Conservation (phyloP, 1,284 basidiomycete genomes). For the Dichomitus squalens region DNA sequence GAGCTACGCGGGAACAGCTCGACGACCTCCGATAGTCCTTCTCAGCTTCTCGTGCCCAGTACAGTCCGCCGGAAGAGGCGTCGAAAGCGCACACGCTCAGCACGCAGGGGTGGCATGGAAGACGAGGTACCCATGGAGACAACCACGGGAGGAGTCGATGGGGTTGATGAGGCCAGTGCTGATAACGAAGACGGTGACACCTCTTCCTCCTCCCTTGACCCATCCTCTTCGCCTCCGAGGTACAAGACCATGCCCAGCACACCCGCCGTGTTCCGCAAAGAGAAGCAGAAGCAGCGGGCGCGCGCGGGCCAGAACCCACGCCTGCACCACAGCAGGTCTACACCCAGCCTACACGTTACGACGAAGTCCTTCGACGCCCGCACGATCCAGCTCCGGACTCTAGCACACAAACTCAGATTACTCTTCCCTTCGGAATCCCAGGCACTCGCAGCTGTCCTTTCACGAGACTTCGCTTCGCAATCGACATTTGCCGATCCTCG, state of each 20-base stretch:
- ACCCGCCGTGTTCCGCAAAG: conserved; percentile 28
- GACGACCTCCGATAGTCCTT: conserved; percentile 43
- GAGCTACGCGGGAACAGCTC: conserved; percentile 37
- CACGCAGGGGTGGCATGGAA: conserved; percentile 26
- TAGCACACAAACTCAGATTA: conserved; percentile 58
- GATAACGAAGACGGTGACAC: conserved; percentile 30
- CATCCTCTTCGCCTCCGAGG: conserved; percentile 40
- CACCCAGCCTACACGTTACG: conserved; percentile 39
- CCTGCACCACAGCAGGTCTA: conserved; percentile 47
- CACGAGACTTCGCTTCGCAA: conserved; percentile 37
- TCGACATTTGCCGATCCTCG: conserved; percentile 51
- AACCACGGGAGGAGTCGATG: conserved; percentile 14
- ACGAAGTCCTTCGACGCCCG: conserved; percentile 48
- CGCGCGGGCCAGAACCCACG: conserved; percentile 21
- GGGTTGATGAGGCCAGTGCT: conserved; percentile 24
- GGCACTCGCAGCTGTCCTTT: conserved; percentile 47
- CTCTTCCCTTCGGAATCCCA: conserved; percentile 58
- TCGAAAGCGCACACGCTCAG: conserved; percentile 43
- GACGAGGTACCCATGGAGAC: conserved; percentile 20
- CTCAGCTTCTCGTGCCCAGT: conserved; percentile 8
- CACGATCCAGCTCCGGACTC: conserved; percentile 51
- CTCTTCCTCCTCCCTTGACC: conserved; percentile 26
- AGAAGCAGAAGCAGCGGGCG: conserved; percentile 27
- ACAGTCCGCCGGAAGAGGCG: conserved; percentile 48
- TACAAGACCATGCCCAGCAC: conserved; percentile 43